phyloP scores from a whole-genome alignment of 768 basidiomycete species.

The Auricularia auricula-judae region DNA sequence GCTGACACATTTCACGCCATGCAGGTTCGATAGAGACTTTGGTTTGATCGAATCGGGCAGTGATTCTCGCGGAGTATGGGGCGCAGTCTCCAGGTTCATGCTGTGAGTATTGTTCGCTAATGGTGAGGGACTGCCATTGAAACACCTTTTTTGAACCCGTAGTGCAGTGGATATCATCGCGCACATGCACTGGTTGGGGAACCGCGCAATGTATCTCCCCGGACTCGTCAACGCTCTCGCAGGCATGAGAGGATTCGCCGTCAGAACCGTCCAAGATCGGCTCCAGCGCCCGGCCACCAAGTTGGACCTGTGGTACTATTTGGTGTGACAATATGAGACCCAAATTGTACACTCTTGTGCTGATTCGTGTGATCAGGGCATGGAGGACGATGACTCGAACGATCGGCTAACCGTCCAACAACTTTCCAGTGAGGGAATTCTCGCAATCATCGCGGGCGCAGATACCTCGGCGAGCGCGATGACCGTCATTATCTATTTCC shows the following conservation, averaged over 20 bases:
- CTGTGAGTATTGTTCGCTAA: not conserved
- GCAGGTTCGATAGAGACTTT: not conserved
- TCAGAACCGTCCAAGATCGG: not conserved
- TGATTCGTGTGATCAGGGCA: not conserved
- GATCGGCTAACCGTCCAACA: not conserved
- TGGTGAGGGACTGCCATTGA: no score
- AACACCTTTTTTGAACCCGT: no score
- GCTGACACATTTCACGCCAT: not conserved
- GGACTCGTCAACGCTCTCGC: not conserved
- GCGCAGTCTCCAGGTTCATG: not conserved
- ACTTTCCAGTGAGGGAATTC: not conserved
- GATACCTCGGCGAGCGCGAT: constrained; percentile 20
- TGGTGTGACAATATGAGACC: not conserved
- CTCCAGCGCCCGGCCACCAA: not conserved
- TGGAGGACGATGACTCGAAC: not conserved
- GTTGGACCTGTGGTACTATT: not conserved
- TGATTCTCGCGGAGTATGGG: not conserved
- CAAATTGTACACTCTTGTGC: not conserved
- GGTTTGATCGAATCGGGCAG: not conserved
- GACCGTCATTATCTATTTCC: constrained; percentile 13
- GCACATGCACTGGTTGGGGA: not conserved
- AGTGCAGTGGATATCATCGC: no score
- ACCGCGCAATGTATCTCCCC: not conserved
- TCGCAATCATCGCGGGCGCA: not conserved
- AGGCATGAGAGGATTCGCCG: not conserved